These are phyloP conservation scores for Candida fluviatilis DNA, from an alignment of 805 yeast genomes.

Conservation along the genomic window DNA sequence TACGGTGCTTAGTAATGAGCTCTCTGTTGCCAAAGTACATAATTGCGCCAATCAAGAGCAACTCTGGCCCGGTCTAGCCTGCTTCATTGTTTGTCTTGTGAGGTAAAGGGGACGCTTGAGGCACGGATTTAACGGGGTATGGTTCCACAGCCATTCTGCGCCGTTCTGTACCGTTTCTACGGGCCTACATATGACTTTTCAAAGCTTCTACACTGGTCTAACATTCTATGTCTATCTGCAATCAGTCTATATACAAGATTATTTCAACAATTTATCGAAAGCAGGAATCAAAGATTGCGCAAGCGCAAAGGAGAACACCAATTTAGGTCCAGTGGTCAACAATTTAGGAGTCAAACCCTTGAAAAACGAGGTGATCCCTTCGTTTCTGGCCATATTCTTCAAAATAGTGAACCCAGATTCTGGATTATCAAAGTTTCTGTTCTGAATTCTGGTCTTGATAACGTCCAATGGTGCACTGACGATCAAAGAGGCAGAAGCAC, in stretches of 20 bases:
- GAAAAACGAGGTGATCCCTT: conserved; percentile 87
- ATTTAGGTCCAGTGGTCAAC: conserved; percentile 96
- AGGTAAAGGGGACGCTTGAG: too few relatives aligned
- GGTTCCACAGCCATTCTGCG: too few relatives aligned
- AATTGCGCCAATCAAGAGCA: too few relatives aligned
- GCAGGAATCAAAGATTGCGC: conserved; percentile 98
- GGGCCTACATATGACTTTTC: too few relatives aligned
- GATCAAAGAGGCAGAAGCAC: conserved; percentile 94
- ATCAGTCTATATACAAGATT: conserved; percentile 2
- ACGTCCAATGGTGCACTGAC: conserved; percentile 98
- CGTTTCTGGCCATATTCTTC: conserved; percentile 88
- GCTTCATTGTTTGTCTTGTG: too few relatives aligned
- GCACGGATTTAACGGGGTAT: too few relatives aligned
- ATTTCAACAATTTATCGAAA: conserved; percentile 66
- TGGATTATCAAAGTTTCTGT: conserved; percentile 91
- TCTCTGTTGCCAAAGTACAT: too few relatives aligned
- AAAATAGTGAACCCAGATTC: conserved; percentile 90
- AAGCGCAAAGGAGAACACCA: conserved; percentile 95
- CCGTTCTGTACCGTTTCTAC: too few relatives aligned
- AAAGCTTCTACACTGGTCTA: too few relatives aligned
- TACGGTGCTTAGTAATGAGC: too few relatives aligned
- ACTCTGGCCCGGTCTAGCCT: too few relatives aligned
- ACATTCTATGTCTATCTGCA: too few relatives aligned
- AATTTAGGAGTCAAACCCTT: conserved; percentile 96
- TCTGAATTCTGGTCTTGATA: conserved; percentile 97